Base-by-base conservation (phyloP, 2,329 filamentous ascomycete species). In the Aspergillus transmontanensis region DNA sequence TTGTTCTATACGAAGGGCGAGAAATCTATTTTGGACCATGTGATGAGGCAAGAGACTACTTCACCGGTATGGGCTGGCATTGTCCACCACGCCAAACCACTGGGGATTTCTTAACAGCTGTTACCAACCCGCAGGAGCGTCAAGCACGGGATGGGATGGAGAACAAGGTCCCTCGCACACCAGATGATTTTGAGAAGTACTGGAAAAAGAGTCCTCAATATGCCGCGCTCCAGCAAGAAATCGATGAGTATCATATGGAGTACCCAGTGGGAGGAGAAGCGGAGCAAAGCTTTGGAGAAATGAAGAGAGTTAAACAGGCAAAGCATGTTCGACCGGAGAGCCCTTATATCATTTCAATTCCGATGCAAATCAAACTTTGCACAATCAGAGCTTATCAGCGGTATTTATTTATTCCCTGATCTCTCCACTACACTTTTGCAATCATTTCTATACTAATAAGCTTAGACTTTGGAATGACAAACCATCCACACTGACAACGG, bases 361-460 rank as follows among this genome's bases (percentile, higher is more conserved):
- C 68, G 2, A 90, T 94, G 80, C 94, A 97, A 76, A 79, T 96
- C 65, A 78, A 85, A 67, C 86, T 97, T n/a, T 96, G 93, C 73
- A 82, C 94, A 19, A 90, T 89, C 83, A 88, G 94, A 74, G 93
- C 92, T 6, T 94, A 89, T 80, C 86, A 88, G 72, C 87, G 93
- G 63, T 83, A 64, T 66, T 32, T 16, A 59, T 28, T 12, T 43
- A n/a, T 30, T 14, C 39, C 50, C 23, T 23, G 32, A 39, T 23
- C 32, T 23, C 36, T 54, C 12, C 19, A n/a, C 10, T 11, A 23
- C 21, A 4, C 12, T 48, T 19, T 21, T 26, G 21, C 14, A 16
- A 21, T 45, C 30, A 36, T 11, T n/a, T 23, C 4, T 7, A 45
- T 26, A 14, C 64, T 72, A 5, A 72, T 57, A 16, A 48, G 62